Evolutionary conservation across 257 asterid genomes (phyloP), one percentile per base, ranked within the genome.

Genomic region (Fraxinus quadrangulata): DNA sequence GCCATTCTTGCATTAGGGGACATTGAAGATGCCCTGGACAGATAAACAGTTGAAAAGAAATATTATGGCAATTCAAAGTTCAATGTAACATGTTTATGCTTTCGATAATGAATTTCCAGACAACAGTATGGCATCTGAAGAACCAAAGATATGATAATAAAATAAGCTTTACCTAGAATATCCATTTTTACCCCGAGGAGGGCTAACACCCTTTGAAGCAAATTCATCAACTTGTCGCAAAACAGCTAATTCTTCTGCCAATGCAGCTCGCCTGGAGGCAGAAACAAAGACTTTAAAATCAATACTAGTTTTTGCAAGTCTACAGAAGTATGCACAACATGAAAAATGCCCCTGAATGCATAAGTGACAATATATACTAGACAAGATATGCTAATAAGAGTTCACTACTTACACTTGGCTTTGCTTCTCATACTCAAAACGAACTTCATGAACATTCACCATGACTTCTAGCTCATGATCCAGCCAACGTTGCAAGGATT

Each of bases 401-500:
- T 63, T 24, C 4, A 26, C 34, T 71, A 89, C 99, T 59, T 96
- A 96, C 99, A 96, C 99, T 92, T 96, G 96, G 77, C 97, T 90
- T 83, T 96, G 99, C 92, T 91, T 96, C 97, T 96, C 99, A 67
- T 94, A 96, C 82, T 96, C 99, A 21, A 84, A 91, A 56, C 99
- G 99, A 81, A 96, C 99, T 96, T 96, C 99, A 79, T 96, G 99
- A 83, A 96, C 91, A 87, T 96, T 91, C 84, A 96, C 98, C 98
- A 92, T 87, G 79, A 96, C 97, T 84, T 96, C 99, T 36, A 96
- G 96, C 87, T 96, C 99, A 28, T 96, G 98, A 83, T 92, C 98
- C 81, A 96, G 92, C 98, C 98, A 96, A 56, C 96, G 92, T 70
- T 90, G 98, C 89, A 90, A 81, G 61, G 96, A 82, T 85, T 94